phyloP scores from a whole-genome alignment of 2,329 filamentous ascomycete genomes.

The Colletotrichum scovillei region DNA sequence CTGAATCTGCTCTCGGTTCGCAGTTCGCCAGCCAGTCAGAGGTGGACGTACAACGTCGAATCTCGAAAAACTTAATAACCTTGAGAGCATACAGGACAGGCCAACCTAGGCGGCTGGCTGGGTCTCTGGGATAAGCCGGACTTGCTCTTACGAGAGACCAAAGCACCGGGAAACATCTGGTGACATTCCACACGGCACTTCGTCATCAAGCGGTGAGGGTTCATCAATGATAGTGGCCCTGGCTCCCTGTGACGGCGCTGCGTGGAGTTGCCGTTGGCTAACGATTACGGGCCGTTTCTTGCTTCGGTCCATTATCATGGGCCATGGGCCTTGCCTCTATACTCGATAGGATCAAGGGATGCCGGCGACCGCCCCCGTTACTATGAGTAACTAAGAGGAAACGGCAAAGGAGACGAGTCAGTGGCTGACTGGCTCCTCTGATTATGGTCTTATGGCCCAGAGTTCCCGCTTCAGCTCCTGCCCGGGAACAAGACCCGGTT shows the following conservation, averaged over 20 bases:
- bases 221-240: slow-evolving; percentile 4
- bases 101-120: not conserved
- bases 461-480: not conserved
- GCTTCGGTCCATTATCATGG: slow-evolving; percentile 15
- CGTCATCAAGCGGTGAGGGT: slow-evolving; percentile 34
- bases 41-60: slow-evolving; percentile 4
- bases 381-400: slow-evolving; percentile 20
- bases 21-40: not conserved
- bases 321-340: not conserved
- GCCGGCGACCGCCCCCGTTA: slow-evolving; percentile 16
- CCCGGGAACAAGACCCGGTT: slow-evolving; percentile 13
- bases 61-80: slow-evolving; percentile 12
- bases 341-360: not conserved
- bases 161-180: slow-evolving; percentile 15
- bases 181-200: slow-evolving; percentile 30
- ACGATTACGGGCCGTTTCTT: slow-evolving; percentile 33
- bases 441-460: not conserved
- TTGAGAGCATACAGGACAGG: slow-evolving; percentile 1
- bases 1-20: not conserved
- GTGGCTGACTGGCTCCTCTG: not conserved
- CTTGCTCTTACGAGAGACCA: slow-evolving; percentile 17
- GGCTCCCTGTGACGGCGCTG: slow-evolving; percentile 1
- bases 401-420: slow-evolving; percentile 27
- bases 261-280: slow-evolving; percentile 32
- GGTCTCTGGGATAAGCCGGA: slow-evolving; percentile 11